These are phyloP conservation scores for Yamadazyma dendronema DNA, from an alignment of 1,139 yeast species.

Conservation along the genomic window DNA sequence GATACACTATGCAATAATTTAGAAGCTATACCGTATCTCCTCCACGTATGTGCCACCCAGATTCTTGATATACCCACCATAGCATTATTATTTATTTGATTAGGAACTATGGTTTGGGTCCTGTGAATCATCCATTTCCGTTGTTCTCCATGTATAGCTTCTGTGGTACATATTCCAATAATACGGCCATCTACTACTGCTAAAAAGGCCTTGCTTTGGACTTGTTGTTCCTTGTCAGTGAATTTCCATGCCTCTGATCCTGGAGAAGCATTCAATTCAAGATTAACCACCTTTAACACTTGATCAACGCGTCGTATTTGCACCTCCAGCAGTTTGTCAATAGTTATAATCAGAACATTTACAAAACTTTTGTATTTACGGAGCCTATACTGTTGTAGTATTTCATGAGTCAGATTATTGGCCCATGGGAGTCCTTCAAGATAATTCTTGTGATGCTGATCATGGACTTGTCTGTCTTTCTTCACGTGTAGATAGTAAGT, in stretches of 20 bases:
- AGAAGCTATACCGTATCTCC: conserved; percentile 51
- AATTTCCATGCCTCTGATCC: conserved; percentile 49
- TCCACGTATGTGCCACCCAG: conserved; percentile 55
- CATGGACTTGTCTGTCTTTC: conserved; percentile 48
- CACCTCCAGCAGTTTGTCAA: conserved; percentile 17
- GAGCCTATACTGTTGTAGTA: neutral
- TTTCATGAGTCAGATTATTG: neutral
- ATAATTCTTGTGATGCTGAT: conserved; percentile 45
- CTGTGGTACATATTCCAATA: conserved; percentile 54
- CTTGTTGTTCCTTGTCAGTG: conserved; percentile 7
- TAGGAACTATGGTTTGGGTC: conserved; percentile 35
- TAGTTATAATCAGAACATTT: conserved; percentile 14
- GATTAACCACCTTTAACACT: conserved; percentile 51
- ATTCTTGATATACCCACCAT: conserved; percentile 62
- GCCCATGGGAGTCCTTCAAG: conserved; percentile 49
- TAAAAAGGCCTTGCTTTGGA: conserved; percentile 48
- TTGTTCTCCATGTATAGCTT: conserved; percentile 26
- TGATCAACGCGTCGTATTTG: conserved; percentile 26
- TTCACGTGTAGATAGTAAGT: conserved; percentile 46
- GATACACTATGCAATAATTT: conserved; percentile 42
- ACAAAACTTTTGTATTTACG: neutral
- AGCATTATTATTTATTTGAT: conserved; percentile 26
- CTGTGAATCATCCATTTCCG: conserved; percentile 49
- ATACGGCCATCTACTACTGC: conserved; percentile 39
- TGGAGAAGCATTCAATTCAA: conserved; percentile 56